These are phyloP conservation scores for Vaccinium darrowii DNA, from an alignment of 148 eudicot species.

Conservation along the genomic window DNA sequence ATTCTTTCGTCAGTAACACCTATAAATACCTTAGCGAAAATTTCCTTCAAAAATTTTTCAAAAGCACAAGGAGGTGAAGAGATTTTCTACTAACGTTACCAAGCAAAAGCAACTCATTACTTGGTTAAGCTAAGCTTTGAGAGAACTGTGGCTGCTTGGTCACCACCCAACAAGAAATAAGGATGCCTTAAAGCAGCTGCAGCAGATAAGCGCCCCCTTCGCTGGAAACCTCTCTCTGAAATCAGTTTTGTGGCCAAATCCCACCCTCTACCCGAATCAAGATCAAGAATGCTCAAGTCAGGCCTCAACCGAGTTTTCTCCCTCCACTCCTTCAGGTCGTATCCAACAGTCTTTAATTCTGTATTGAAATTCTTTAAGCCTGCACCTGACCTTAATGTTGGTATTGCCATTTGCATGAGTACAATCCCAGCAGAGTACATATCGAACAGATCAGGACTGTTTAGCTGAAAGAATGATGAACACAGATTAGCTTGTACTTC, in stretches of 20 bases:
- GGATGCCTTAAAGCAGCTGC: slow-evolving; percentile 94
- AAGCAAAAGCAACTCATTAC: slow-evolving; percentile 19
- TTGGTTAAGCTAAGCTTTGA: slow-evolving; percentile 73
- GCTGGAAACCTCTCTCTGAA: slow-evolving; percentile 72
- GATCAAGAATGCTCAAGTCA: slow-evolving; percentile 77
- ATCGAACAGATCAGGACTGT: slow-evolving; percentile 92
- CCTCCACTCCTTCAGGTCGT: slow-evolving; percentile 79
- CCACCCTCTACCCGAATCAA: slow-evolving; percentile 96
- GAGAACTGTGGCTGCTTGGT: slow-evolving; percentile 93
- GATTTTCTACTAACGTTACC: not conserved
- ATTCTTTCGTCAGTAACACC: slow-evolving; percentile 8
- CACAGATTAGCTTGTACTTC: not conserved
- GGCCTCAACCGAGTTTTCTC: slow-evolving; percentile 77
- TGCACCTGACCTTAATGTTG: slow-evolving; percentile 70
- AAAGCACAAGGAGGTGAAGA: not conserved
- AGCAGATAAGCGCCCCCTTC: slow-evolving; percentile 91
- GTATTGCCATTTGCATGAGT: slow-evolving; percentile 89
- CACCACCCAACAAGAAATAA: slow-evolving; percentile 90
- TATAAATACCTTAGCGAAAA: not conserved
- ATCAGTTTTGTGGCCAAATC: slow-evolving; percentile 86
- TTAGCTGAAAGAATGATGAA: slow-evolving; percentile 56
- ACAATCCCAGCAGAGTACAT: slow-evolving; percentile 97
- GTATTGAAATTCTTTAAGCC: slow-evolving; percentile 79
- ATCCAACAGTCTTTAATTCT: slow-evolving; percentile 63
- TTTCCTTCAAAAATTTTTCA: not conserved